Evolutionary conservation across 1,139 yeast genomes (phyloP), one percentile per base, ranked within the genome.

Genomic region (Diutina catenulata): DNA sequence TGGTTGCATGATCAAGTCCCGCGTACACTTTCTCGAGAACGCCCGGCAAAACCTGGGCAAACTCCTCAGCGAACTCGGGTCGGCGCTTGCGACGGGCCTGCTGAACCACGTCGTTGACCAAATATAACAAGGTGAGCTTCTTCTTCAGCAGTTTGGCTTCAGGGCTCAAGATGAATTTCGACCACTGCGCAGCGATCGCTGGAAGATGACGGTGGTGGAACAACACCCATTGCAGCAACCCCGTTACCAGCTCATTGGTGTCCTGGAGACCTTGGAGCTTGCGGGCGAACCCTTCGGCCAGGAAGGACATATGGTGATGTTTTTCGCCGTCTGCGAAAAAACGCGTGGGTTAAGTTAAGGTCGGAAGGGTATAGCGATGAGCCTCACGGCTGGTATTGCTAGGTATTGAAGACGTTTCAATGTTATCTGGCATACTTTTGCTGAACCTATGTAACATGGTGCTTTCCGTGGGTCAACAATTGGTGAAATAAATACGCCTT

Each of bases 41-140:
- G 2, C 37, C 36, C 0, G 74, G 72, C 36, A 72, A 57, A 2
- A 70, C 72, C 3, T 51, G 51, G 5, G 71, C 68, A 56, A 82
- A 84, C 4, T 76, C 80, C 4, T 56, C 57, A 7, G 78, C 59
- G 46, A 80, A 80, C 40, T 77, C 84, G 2, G 58, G 59, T 49
- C 73, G 76, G 45, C 71, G 66, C 49, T 77, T 76, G 35, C 81
- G 79, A 40, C 80, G 67, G 3, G 91, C 76, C 51, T 82, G 83
- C 55, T 86, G 95, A 1, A 83, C 81, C 20, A 86, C 80, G 49
- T 86, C 95, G 52, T 86, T 86, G 40, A 84, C 81, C 16, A 86
- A 64, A 49, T 86, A 84, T 25, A 86, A 64, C 40, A 81, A 55
- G 2, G 80, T 67, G 39, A 86, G 64, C 45, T 68, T 68, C 49